A percentile compares a stretch with the other conserved stretches of the same genome.
phyloP scores from a whole-genome alignment of 257 asterid genomes.

The Solanum etuberosum region DNA sequence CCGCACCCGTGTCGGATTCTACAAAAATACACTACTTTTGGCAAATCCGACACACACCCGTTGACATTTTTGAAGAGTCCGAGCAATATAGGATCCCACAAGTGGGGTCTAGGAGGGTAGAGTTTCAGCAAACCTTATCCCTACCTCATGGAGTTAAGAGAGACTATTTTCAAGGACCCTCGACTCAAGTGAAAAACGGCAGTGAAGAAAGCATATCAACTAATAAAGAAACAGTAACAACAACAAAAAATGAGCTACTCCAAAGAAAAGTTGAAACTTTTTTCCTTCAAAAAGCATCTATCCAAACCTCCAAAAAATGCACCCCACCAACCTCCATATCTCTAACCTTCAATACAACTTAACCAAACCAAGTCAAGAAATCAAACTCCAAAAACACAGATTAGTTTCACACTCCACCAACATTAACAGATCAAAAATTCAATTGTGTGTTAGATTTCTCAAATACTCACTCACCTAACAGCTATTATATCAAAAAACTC shows the following conservation, averaged over 20 bases:
- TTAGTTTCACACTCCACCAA: background rate
- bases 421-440: background rate
- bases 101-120: background rate
- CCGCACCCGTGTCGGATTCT: too few relatives aligned
- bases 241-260: background rate
- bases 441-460: background rate
- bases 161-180: background rate
- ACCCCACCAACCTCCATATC: background rate
- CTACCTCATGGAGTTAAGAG: background rate
- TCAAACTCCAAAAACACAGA: background rate
- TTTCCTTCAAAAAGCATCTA: background rate
- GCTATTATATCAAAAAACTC: background rate
- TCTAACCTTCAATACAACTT: background rate
- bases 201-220: background rate
- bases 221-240: background rate
- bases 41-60: too few relatives aligned
- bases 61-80: too few relatives aligned
- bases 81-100: too few relatives aligned
- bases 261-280: background rate
- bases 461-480: background rate
- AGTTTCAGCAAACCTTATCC: background rate
- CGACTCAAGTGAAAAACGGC: background rate
- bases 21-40: too few relatives aligned
- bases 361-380: background rate
- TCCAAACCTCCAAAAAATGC: background rate